Percentiles rank a stretch among this genome's conserved stretches.
Evolutionary conservation across 192 early-diverging fungal species (phyloP).

Genomic region (Coemansia aciculifera): DNA sequence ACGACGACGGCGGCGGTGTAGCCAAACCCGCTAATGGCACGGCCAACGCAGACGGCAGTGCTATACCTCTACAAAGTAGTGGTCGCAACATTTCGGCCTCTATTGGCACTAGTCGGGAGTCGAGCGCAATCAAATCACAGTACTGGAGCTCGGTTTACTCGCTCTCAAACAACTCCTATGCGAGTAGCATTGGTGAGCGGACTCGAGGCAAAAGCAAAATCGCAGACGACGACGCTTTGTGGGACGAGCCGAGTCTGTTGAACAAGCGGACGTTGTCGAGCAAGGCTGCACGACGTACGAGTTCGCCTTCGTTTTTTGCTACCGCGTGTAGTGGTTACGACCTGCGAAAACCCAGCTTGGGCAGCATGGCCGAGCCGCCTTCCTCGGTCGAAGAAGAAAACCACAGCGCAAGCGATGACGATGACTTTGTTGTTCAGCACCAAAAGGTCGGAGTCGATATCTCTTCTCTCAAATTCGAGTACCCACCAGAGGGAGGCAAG

Average conservation of each 20-base stretch:
- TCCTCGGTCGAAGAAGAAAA: not conserved
- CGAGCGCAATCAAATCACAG: not conserved
- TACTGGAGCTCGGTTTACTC: conserved; percentile 27
- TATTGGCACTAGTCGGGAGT: not conserved
- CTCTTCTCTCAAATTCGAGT: conserved; percentile 42
- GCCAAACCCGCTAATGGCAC: not conserved
- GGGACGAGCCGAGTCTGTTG: not conserved
- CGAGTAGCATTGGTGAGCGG: not conserved
- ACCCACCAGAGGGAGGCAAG: conserved; percentile 56
- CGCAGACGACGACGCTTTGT: not conserved
- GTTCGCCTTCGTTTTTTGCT: not conserved
- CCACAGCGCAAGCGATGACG: conserved; percentile 16
- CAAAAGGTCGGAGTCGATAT: conserved; percentile 17
- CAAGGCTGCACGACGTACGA: not conserved
- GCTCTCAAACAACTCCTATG: not conserved
- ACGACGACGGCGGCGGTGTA: conserved; percentile 11
- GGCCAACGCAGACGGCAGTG: not conserved
- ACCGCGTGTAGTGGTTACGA: conserved; percentile 3
- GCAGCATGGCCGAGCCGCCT: not conserved
- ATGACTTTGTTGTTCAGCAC: conserved; percentile 15
- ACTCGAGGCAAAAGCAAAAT: not conserved
- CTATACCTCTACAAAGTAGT: not conserved
- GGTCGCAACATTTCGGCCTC: not conserved
- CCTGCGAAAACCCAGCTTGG: conserved; percentile 17
- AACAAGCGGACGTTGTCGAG: conserved; percentile 5